Base-by-base conservation (phyloP, 1,139 yeast species). In the Hanseniaspora sp. region DNA sequence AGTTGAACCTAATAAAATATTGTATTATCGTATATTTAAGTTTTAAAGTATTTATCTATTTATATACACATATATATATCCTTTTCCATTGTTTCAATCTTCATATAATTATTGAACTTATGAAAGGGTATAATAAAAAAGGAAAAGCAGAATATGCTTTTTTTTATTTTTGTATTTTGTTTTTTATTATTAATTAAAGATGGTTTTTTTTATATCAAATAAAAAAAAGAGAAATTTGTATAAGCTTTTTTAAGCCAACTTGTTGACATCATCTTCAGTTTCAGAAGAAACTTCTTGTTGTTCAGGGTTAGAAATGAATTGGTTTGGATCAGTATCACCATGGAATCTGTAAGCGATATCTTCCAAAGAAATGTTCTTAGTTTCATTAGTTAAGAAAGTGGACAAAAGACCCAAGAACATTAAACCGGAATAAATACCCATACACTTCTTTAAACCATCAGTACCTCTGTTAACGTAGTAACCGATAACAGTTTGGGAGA, bases 401-500 rank as follows among this genome's bases (percentile, higher is more conserved):
- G 81, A 70, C 63, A 74, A 70, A 62, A 81, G 65, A 72, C 95
- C 95, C 55, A 82, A 62, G 70, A 86, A 76, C 95, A 87, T 86
- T 79, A 87, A 87, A 57, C 86, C 75, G 17, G 95, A 95, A 67
- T 85, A 87, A 69, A 87, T 86, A 73, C 86, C 87, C 94, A 87
- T 85, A 59, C 86, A 95, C 53, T 65, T 63, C 39, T 62, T 55
- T 52, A 68, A 65, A 56, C 76, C 68, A 57, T 74, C 75, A 48
- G 74, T 71, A 46, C 83, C 71, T 79, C 95, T 86, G 61, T 79
- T 77, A 58, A 83, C 77, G 64, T 86, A 77, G 60, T 95, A 86
- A 75, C 95, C 95, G 62, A 87, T 70, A 69, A 85, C 83, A 59
- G 95, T 83, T 73, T 88, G 94, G 41, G 97, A 97, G 72, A 92